Conservation (phyloP, 148 eudicot genomes). For the Fagopyrum homotropicum region DNA sequence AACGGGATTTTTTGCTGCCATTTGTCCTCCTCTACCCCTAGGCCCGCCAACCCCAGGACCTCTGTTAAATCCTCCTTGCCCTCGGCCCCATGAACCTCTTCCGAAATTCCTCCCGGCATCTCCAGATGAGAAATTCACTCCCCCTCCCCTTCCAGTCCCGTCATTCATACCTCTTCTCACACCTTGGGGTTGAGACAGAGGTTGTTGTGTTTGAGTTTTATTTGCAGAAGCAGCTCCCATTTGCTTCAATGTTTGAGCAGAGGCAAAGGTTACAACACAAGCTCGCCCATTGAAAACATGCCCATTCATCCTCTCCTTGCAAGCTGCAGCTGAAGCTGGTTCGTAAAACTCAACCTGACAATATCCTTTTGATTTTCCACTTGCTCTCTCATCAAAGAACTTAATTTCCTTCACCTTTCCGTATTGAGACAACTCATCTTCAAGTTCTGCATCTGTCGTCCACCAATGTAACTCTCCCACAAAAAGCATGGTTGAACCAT, state of each 20-base stretch:
- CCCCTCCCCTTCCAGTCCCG: conserved; percentile 62
- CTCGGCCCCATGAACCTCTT: conserved; percentile 80
- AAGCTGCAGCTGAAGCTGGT: conserved; percentile 53
- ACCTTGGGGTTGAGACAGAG: conserved; percentile 50
- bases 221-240: conserved; percentile 68
- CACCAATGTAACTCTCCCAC: conserved; percentile 99
- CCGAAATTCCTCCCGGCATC: conserved; percentile 70
- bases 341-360: conserved; percentile 93
- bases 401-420: conserved; percentile 87
- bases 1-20: conserved; percentile 53
- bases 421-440: conserved; percentile 63
- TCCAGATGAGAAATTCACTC: conserved; percentile 47
- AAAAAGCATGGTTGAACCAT: conserved; percentile 77
- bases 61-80: conserved; percentile 45
- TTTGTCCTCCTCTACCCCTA: conserved; percentile 73
- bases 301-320: conserved; percentile 90
- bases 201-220: conserved; percentile 58
- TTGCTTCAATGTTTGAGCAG: conserved; percentile 74
- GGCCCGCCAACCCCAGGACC: conserved; percentile 64
- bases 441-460: conserved; percentile 94
- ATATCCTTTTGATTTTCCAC: conserved; percentile 96
- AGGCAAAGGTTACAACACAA: conserved; percentile 85
- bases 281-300: conserved; percentile 77
- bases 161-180: conserved; percentile 62
- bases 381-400: conserved; percentile 94